phyloP scores from a whole-genome alignment of 23 red algal species.

The Gracilaria domingensis region DNA sequence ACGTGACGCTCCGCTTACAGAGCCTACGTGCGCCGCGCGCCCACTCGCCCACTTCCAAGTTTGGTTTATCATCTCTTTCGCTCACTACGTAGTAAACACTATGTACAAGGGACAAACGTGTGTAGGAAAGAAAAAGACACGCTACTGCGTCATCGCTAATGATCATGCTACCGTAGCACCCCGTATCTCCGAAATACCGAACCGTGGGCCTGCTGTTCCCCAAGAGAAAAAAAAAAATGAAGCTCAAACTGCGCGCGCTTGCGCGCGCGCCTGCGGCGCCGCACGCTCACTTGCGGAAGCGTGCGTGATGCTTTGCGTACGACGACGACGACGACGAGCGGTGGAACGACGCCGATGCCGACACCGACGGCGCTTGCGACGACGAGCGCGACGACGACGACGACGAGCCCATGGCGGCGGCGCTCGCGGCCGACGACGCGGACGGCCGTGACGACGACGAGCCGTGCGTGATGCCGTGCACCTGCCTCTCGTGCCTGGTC shows the following conservation, averaged over 20 bases:
- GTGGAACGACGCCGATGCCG: slow-evolving; percentile 1
- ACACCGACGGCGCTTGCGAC: not conserved
- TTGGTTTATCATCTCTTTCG: not conserved
- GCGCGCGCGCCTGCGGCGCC: too few relatives aligned
- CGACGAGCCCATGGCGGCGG: not conserved
- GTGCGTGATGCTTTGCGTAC: not conserved
- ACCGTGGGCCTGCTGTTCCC: not conserved
- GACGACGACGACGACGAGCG: slow-evolving; percentile 12
- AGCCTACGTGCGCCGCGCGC: not conserved
- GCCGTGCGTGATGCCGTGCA: slow-evolving; percentile 15
- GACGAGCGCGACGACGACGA: not conserved
- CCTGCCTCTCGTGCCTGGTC: slow-evolving; percentile 31
- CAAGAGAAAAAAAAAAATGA: too few relatives aligned
- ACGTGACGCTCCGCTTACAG: not conserved
- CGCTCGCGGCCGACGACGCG: not conserved
- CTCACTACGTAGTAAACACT: not conserved
- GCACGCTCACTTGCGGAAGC: slow-evolving; percentile 25
- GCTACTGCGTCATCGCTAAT: too few relatives aligned
- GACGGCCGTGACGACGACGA: not conserved
- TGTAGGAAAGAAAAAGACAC: too few relatives aligned
- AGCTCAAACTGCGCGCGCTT: too few relatives aligned
- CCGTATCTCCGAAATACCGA: not conserved
- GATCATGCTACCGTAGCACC: too few relatives aligned
- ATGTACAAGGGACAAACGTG: not conserved
- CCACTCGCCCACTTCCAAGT: not conserved